Evolutionary conservation across 495 filamentous ascomycete genomes (phyloP), one percentile per base, ranked within the genome.

Genomic region (Xylaria castorea): DNA sequence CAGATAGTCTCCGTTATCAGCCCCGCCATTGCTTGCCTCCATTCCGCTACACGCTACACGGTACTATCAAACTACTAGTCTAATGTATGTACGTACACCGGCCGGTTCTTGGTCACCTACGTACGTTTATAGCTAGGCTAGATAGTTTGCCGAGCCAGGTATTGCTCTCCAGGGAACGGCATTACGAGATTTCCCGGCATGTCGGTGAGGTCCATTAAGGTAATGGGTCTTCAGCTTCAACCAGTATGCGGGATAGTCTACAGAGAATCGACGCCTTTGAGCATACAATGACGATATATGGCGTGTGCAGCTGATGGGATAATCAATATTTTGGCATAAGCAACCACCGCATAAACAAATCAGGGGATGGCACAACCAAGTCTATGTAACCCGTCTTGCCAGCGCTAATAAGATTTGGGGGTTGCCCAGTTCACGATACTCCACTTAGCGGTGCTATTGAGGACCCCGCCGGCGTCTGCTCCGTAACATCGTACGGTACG

Each of bases 371-470:
- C 48, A 48, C 48, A 55, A 27, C 22, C 48, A 36, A n/a, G 20
- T 55, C 20, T 50, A 55, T 68, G 65, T 53, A 40, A 57, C 65
- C 30, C 65, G 22, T 68, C 65, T 40, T 2, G 48, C 65, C 65
- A 42, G 65, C 65, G 55, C 65, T n/a, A 22, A 22, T n/a, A 27
- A 30, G 4, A 58, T 30, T 60, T 22, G 53, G 42, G 66, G 42
- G 20, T 61, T 60, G 9, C 25, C 38, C 38, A 70, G 53, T 50
- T 50, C 67, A 50, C 53, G 67, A 62, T 61, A 62, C 67, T 62
- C 67, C 67, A 61, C 67, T 69, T 69, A 32, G 51, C 27, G 14
- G 34, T 69, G 36, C 42, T 70, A 7, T 48, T 20, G 50, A 61
- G 42, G 12, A 42, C 55, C 55, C 67, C 53, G 40, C 55, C 66